Evolutionary conservation across 805 yeast genomes (phyloP).

Genomic region (Maudiozyma turicensis): DNA sequence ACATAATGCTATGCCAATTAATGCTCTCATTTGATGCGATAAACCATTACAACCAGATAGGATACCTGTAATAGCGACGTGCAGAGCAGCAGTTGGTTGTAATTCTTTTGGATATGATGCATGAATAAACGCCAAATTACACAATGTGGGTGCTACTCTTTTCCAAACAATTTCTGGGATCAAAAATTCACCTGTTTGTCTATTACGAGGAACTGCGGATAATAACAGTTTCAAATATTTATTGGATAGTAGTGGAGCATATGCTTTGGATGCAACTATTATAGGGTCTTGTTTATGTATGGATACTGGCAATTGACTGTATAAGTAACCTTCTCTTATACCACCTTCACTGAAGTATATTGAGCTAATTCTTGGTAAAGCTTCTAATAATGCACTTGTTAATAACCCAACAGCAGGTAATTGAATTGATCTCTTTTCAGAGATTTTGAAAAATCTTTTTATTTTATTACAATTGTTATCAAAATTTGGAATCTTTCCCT

Average conservation of each 20-base stretch:
- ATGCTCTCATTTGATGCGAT: constrained; percentile 59
- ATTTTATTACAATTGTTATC: constrained; percentile 18
- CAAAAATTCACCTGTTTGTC: constrained; percentile 7
- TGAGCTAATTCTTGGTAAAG: constrained; percentile 51
- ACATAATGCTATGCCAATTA: constrained; percentile 64
- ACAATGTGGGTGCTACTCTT: constrained; percentile 59
- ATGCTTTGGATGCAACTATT: constrained; percentile 57
- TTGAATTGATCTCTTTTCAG: constrained; percentile 56
- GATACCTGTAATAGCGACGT: constrained; percentile 63
- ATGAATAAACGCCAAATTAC: constrained; percentile 67
- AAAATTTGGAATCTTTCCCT: constrained; percentile 36
- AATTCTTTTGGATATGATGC: constrained; percentile 68
- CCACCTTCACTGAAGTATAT: constrained; percentile 70
- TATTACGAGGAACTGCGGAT: constrained; percentile 46
- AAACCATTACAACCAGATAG: constrained; percentile 69
- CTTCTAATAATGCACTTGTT: constrained; percentile 51
- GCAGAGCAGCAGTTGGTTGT: constrained; percentile 65
- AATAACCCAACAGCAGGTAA: constrained; percentile 61
- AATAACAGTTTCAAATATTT: constrained; percentile 46
- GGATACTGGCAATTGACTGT: constrained; percentile 47
- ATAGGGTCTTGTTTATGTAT: constrained; percentile 61
- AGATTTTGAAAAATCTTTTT: constrained; percentile 47
- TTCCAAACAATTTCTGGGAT: constrained; percentile 50
- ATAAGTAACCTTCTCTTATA: constrained; percentile 65
- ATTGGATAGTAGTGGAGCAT: constrained; percentile 57